These are phyloP conservation scores for Candida nanaspora DNA, from an alignment of 805 yeast species.

Conservation along the genomic window DNA sequence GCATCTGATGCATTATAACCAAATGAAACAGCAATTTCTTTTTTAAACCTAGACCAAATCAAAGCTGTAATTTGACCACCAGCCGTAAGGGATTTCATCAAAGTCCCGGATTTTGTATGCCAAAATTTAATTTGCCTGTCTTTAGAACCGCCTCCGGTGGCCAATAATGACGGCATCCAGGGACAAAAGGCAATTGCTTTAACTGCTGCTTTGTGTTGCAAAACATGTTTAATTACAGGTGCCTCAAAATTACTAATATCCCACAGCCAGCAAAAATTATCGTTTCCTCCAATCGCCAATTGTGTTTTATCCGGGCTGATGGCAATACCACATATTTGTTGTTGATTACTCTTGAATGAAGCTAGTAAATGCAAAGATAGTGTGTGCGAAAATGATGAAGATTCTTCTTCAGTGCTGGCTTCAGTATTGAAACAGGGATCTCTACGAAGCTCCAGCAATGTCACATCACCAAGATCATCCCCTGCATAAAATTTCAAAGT, in stretches of 20 bases:
- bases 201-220: slow-evolving; percentile 79
- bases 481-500: slow-evolving; percentile 48
- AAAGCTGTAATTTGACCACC: slow-evolving; percentile 74
- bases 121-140: slow-evolving; percentile 80
- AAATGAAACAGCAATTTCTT: slow-evolving; percentile 70
- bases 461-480: slow-evolving; percentile 56
- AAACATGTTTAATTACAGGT: slow-evolving; percentile 39
- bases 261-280: slow-evolving; percentile 77
- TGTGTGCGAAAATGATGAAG: neutral
- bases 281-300: slow-evolving; percentile 79
- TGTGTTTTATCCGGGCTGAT: slow-evolving; percentile 46
- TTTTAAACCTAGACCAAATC: slow-evolving; percentile 60
- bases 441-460: slow-evolving; percentile 27
- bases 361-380: slow-evolving; percentile 8
- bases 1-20: slow-evolving; percentile 58
- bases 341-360: slow-evolving; percentile 35
- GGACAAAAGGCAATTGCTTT: slow-evolving; percentile 90
- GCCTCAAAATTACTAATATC: slow-evolving; percentile 35
- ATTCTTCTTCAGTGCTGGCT: too few species aligned
- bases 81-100: slow-evolving; percentile 49
- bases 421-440: too few species aligned
- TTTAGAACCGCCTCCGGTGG: slow-evolving; percentile 86
- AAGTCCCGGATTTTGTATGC: slow-evolving; percentile 77
- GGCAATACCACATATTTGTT: slow-evolving; percentile 63
- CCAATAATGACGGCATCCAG: slow-evolving; percentile 73